These are phyloP conservation scores for Dicorynia guianensis DNA, from an alignment of 306 rosid species.

Conservation along the genomic window DNA sequence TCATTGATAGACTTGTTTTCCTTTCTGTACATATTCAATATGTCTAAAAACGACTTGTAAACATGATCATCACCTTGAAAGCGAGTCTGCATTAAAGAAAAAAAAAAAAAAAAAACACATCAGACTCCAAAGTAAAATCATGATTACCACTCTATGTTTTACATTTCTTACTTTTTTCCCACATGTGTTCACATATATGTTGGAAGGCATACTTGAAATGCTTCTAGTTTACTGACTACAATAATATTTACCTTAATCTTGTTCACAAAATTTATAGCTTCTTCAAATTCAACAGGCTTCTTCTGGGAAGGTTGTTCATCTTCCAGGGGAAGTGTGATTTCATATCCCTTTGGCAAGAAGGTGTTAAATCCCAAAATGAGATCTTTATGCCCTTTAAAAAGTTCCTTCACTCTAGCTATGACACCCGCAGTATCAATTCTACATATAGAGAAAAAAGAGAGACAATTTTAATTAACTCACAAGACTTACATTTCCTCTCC, in stretches of 20 bases:
- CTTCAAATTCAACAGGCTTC: slow-evolving; percentile 95
- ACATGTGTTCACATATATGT: background rate
- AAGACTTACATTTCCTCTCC: slow-evolving; percentile 7
- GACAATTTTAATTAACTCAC: slow-evolving; percentile 29
- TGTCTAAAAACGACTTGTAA: slow-evolving; percentile 89
- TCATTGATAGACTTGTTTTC: slow-evolving; percentile 84
- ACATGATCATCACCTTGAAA: slow-evolving; percentile 93
- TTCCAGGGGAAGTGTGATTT: slow-evolving; percentile 83
- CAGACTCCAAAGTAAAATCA: slow-evolving; percentile 41
- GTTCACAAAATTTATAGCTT: slow-evolving; percentile 94
- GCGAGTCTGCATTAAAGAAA: slow-evolving; percentile 84
- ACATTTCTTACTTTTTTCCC: background rate
- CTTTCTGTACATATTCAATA: slow-evolving; percentile 95
- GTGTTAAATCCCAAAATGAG: slow-evolving; percentile 91
- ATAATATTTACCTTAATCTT: slow-evolving; percentile 77
- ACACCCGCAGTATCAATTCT: slow-evolving; percentile 85
- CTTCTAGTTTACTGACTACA: slow-evolving; percentile 24
- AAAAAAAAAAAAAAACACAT: slow-evolving; percentile 45
- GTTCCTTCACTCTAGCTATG: slow-evolving; percentile 82
- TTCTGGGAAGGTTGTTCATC: slow-evolving; percentile 86
- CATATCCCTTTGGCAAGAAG: slow-evolving; percentile 89
- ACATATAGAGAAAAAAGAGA: slow-evolving; percentile 40
- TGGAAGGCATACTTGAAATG: background rate
- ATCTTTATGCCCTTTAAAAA: slow-evolving; percentile 83
- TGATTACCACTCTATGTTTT: background rate